Base-by-base conservation (phyloP, 495 filamentous ascomycete species). In the Lasiosphaeria ovina region DNA sequence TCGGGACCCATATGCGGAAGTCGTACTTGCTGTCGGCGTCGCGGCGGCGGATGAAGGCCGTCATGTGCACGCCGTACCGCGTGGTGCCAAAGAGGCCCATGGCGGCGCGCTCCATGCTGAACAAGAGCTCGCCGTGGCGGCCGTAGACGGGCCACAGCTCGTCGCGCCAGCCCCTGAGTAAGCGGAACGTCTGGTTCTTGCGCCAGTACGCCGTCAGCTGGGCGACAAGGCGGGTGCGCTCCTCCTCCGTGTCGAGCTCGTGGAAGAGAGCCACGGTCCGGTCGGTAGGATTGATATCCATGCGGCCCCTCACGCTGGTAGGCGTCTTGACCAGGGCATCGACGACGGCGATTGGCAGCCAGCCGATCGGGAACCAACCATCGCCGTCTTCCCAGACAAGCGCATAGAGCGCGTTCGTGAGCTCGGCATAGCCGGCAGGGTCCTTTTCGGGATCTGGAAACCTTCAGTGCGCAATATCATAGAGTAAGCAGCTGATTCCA, bases 21-120 rank as follows among this genome's bases (percentile, higher is more conserved):
- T 86, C 88, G 42, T 83, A 63, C 33, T 61, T 57, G 62, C 71
- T 73, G 38, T 68, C 69, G 14, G 74, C 81, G 34, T 82, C 76
- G n/a, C 75, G 72, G 31, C 75, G 72, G 35, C 68, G 64, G 34
- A 88, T 80, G 64, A 89, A 97, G 7, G 83, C 89, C 10, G 85
- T 93, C 85, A 96, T 85, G 72, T 98, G 95, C 32, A 93, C 88
- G 11, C 94, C 94, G 73, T 96, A 98, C 10, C 87, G 89, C 35
- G 90, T 86, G 7, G 94, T 78, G 8, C 94, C 94, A 54, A 98
- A 89, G n/a, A 98, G 74, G 4, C 90, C 82, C 51, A 82, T 85
- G 5, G 89, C 93, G 38, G 82, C 78, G 35, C 94, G 83, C 74
- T 99, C 94, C 67, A 93, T 85, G 71, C 82, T 87, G 66, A 90